These are phyloP conservation scores for Thozetella sp. DNA, from an alignment of 495 filamentous ascomycete genomes.

Conservation along the genomic window DNA sequence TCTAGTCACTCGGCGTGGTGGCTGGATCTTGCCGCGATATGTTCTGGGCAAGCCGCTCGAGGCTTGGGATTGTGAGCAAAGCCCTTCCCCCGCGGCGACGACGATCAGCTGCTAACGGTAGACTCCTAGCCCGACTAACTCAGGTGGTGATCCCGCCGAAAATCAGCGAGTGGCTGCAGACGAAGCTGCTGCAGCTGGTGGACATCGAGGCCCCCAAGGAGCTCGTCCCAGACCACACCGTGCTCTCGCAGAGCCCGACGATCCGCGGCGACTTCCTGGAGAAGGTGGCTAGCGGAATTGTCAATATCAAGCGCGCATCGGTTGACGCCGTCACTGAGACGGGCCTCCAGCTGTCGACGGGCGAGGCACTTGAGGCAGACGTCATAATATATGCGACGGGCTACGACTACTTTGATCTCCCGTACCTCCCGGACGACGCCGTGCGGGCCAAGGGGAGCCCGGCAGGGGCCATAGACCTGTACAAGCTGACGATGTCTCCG, in stretches of 20 bases:
- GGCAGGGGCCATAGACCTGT: slow-evolving; percentile 11
- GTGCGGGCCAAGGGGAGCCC: slow-evolving; percentile 4
- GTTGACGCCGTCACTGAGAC: slow-evolving; percentile 13
- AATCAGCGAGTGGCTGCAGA: slow-evolving; percentile 14
- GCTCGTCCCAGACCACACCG: slow-evolving; percentile 15
- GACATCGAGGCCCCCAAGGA: slow-evolving; percentile 8
- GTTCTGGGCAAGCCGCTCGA: slow-evolving; percentile 18
- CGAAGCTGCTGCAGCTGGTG: slow-evolving; percentile 11
- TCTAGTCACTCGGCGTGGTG: slow-evolving; percentile 17
- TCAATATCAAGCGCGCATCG: slow-evolving; percentile 14
- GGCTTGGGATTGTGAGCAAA: slow-evolving; percentile 14
- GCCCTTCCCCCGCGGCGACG: neutral
- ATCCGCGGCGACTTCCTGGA: slow-evolving; percentile 16
- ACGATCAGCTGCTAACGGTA: neutral
- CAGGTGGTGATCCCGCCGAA: slow-evolving; percentile 15
- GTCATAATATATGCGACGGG: slow-evolving; percentile 21
- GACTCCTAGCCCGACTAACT: slow-evolving; percentile 7
- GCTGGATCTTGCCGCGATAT: slow-evolving; percentile 21
- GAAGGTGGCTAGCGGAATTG: slow-evolving; percentile 13
- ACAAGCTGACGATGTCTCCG: slow-evolving; percentile 12
- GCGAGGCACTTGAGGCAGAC: slow-evolving; percentile 16
- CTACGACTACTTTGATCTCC: slow-evolving; percentile 13
- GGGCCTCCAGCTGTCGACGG: slow-evolving; percentile 12
- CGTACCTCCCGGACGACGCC: slow-evolving; percentile 10
- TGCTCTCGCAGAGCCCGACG: slow-evolving; percentile 18